A percentile compares a stretch with the other conserved stretches of the same genome.
These are phyloP conservation scores for Nannizzia gypsea DNA, from an alignment of 2,329 filamentous ascomycete species.

Conservation along the genomic window DNA sequence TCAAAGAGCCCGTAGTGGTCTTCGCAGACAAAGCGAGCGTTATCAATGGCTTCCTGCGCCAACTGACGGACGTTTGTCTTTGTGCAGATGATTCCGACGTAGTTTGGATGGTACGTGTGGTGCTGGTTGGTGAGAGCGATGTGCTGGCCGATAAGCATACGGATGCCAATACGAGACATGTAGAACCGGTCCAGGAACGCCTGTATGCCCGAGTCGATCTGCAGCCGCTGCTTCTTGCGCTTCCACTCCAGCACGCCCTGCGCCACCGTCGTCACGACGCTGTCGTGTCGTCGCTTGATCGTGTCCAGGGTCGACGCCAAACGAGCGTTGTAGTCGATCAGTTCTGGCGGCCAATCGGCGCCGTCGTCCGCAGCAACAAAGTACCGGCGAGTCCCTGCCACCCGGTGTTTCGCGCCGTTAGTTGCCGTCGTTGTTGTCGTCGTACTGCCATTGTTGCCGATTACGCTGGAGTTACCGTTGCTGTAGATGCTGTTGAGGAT, in stretches of 20 bases:
- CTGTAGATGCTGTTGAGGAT: slow-evolving; percentile 38
- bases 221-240: slow-evolving; percentile 87
- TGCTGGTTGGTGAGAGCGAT: slow-evolving; percentile 92
- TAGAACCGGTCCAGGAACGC: slow-evolving; percentile 97
- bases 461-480: slow-evolving; percentile 29
- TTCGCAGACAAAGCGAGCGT: slow-evolving; percentile 97
- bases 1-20: slow-evolving; percentile 97
- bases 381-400: slow-evolving; percentile 55
- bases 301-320: slow-evolving; percentile 81
- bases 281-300: slow-evolving; percentile 92
- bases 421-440: slow-evolving; percentile 23
- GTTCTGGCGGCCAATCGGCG: slow-evolving; percentile 82
- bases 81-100: slow-evolving; percentile 97
- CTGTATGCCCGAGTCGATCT: slow-evolving; percentile 95
- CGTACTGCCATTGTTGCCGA: slow-evolving; percentile 39
- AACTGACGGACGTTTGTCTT: slow-evolving; percentile 94
- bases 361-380: slow-evolving; percentile 85
- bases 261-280: slow-evolving; percentile 94
- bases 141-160: slow-evolving; percentile 98
- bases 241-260: slow-evolving; percentile 98
- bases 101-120: slow-evolving; percentile 77
- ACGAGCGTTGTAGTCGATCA: slow-evolving; percentile 84
- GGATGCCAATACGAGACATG: slow-evolving; percentile 98
- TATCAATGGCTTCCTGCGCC: slow-evolving; percentile 94
- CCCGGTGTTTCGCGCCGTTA: slow-evolving; percentile 33